Evolutionary conservation across 495 filamentous ascomycete genomes (phyloP).

Genomic region (Diplogelasinospora grovesii): DNA sequence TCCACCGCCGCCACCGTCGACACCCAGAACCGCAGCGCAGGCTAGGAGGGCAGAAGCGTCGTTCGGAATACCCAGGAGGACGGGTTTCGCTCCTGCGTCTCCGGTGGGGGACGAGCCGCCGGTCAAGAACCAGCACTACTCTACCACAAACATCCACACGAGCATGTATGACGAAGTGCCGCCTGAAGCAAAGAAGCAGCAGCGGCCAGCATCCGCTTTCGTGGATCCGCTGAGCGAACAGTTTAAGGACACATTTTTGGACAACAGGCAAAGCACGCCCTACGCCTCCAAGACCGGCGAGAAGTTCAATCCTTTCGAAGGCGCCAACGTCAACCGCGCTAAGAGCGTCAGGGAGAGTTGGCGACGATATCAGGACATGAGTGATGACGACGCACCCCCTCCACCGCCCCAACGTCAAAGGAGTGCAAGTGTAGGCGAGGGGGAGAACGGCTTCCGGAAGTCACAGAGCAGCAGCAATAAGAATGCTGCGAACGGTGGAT

Average conservation of each 20-base stretch:
- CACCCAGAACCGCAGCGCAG: conserved; percentile 37
- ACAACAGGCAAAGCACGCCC: conserved; percentile 55
- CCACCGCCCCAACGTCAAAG: conserved; percentile 19
- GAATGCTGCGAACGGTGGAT: conserved; percentile 6
- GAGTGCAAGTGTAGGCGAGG: conserved; percentile 24
- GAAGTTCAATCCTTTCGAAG: conserved; percentile 51
- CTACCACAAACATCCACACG: conserved; percentile 24
- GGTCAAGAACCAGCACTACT: conserved; percentile 38
- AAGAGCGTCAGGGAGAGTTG: conserved; percentile 30
- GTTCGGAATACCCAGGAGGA: conserved; percentile 32
- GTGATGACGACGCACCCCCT: conserved; percentile 6
- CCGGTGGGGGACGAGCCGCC: conserved; percentile 41
- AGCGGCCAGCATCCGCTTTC: conserved; percentile 11
- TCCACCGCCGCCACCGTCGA: conserved; percentile 12
- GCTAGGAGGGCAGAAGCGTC: conserved; percentile 37
- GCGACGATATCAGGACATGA: conserved; percentile 6
- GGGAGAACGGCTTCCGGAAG: conserved; percentile 15
- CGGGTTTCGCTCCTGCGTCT: conserved; percentile 34
- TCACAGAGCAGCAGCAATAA: conserved; percentile 5
- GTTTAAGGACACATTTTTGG: conserved; percentile 36
- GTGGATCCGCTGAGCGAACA: conserved; percentile 37
- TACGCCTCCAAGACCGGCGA: conserved; percentile 67
- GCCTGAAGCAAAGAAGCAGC: conserved; percentile 16
- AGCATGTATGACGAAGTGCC: conserved; percentile 33
- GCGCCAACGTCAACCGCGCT: conserved; percentile 28